Base-by-base conservation (phyloP, 768 basidiomycete genomes). In the Mycena chlorophos region DNA sequence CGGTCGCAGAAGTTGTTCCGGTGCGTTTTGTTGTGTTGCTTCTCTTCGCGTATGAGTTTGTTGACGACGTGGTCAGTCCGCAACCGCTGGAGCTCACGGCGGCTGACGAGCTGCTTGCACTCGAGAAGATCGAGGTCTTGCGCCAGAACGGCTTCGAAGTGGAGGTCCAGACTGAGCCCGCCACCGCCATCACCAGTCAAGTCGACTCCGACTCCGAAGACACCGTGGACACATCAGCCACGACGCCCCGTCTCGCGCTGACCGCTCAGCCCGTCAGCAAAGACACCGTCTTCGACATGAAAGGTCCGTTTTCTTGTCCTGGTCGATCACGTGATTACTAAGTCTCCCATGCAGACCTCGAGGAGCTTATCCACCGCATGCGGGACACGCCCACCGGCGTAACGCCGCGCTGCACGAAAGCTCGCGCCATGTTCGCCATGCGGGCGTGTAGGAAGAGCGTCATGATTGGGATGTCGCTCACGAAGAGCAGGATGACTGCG, bases 391-490 rank as follows among this genome's bases (percentile, higher is more conserved):
- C 93, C 0, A 69, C 77, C 0, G 90, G 91, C 2, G 84, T 87
- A 64, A 89, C 93, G 82, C 91, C 97, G 0, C 80, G 97, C 20
- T 97, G 94, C 66, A 88, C 89, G 16, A 98, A 98, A 69, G 93
- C 91, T 16, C 82, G 94, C 16, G 79, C 86, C 4, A 98, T 99
- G 95, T 98, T 99, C 66, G 97, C 97, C 0, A 91, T 87, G 82
- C 83, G 95, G 30, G 97, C 97, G 0, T 99, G 97, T 71, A 71
- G 96, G 60, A 94, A 91, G 75, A 98, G 94, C 69, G 87, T 97
- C 38, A 99, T 98, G 97, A 79, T 98, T 40, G 95, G 97, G 3
- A 91, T 84, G 75, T 78, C 94, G 12, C 76, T 98, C 57, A 93
- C 80, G 31, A 76, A 71, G 56, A 69, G 75, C 16, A 91, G 91